A percentile compares a stretch with the other conserved stretches of the same genome.
phyloP scores from a whole-genome alignment of 345 rosid species.

The Hibiscus mutabilis region DNA sequence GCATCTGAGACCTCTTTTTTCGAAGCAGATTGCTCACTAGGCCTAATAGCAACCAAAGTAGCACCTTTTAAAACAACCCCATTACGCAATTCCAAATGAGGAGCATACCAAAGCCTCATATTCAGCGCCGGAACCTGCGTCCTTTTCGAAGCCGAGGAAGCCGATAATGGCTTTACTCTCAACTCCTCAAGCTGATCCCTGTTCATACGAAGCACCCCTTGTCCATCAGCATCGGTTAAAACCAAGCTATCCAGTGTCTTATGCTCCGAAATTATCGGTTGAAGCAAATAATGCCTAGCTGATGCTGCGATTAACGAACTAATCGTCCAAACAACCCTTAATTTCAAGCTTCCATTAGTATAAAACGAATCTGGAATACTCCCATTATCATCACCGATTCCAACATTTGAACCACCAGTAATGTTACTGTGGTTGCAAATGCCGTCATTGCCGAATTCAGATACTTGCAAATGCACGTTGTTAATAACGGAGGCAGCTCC shows the following conservation, averaged over 20 bases:
- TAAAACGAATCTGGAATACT: slow-evolving; percentile 95
- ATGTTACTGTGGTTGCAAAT: slow-evolving; percentile 6
- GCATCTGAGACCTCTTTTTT: slow-evolving; percentile 66
- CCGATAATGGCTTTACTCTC: slow-evolving; percentile 79
- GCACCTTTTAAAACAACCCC: slow-evolving; percentile 85
- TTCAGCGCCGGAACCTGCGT: slow-evolving; percentile 86
- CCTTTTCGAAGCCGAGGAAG: slow-evolving; percentile 91
- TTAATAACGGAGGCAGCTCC: slow-evolving; percentile 65
- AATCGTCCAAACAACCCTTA: slow-evolving; percentile 97
- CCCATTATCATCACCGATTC: slow-evolving; percentile 53
- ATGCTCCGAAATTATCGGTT: slow-evolving; percentile 80
- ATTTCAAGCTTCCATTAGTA: slow-evolving; percentile 81
- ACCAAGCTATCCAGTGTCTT: slow-evolving; percentile 78
- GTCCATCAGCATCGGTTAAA: slow-evolving; percentile 81
- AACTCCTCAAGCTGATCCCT: slow-evolving; percentile 87
- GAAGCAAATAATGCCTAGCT: slow-evolving; percentile 82
- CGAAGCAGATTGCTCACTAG: slow-evolving; percentile 53
- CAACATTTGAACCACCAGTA: slow-evolving; percentile 9
- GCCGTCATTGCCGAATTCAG: slow-evolving; percentile 25
- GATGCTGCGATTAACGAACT: slow-evolving; percentile 93
- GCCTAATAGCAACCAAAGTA: slow-evolving; percentile 88
- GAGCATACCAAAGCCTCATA: slow-evolving; percentile 97
- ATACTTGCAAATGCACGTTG: slow-evolving; percentile 15
- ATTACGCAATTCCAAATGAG: slow-evolving; percentile 65
- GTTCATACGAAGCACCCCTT: slow-evolving; percentile 90